These are phyloP conservation scores for Fraxinus anomala DNA, from an alignment of 257 asterid genomes.

Conservation along the genomic window DNA sequence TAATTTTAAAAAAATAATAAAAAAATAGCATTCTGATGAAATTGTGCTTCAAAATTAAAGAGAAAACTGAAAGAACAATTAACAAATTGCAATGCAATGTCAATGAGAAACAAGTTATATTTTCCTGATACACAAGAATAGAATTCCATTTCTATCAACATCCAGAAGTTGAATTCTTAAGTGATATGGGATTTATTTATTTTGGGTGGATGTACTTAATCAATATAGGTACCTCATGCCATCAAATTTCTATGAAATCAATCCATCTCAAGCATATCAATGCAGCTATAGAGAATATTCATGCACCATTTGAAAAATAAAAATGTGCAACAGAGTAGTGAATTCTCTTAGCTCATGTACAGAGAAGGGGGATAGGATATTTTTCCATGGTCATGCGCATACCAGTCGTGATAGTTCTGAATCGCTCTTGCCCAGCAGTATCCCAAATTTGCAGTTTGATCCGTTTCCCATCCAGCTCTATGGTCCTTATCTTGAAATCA, in stretches of 20 bases:
- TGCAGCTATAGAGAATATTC: slow-evolving; percentile 1
- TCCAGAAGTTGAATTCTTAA: background rate
- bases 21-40: background rate
- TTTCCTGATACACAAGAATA: background rate
- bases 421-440: slow-evolving; percentile 74
- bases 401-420: slow-evolving; percentile 70
- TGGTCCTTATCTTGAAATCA: slow-evolving; percentile 69
- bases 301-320: background rate
- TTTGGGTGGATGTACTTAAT: background rate
- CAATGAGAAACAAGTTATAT: background rate
- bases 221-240: background rate
- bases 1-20: background rate
- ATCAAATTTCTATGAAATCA: background rate
- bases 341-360: slow-evolving; percentile 4
- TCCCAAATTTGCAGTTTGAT: slow-evolving; percentile 73
- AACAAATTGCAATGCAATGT: background rate
- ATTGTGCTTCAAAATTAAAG: background rate
- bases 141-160: slow-evolving; percentile 6
- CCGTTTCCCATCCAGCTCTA: slow-evolving; percentile 67
- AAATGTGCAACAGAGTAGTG: slow-evolving; percentile 4
- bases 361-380: slow-evolving; percentile 3
- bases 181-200: background rate
- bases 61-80: background rate
- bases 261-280: background rate
- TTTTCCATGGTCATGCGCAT: slow-evolving; percentile 25